Base-by-base conservation (phyloP, 805 yeast species). In the Sugiyamaella boreocaroliniensis region DNA sequence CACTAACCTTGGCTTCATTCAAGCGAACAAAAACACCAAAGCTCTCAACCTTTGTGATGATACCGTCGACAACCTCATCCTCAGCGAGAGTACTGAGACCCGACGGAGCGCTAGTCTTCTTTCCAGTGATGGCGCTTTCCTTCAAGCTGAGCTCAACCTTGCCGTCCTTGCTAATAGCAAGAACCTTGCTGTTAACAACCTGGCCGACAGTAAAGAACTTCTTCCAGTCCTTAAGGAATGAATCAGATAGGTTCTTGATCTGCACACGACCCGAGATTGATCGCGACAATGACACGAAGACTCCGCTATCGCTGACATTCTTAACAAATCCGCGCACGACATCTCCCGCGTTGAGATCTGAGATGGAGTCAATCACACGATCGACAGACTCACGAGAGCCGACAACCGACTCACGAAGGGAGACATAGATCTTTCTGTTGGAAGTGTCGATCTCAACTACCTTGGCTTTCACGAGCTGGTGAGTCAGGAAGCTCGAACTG, bases 11-110 rank as follows among this genome's bases (percentile, higher is more conserved):
- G 51, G 79, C 71, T 45, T 85, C 86, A 59, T 84, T 89, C 51
- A 92, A 73, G 57, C 80, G 83, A 49, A 92, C 85, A 64, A 92
- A 92, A 2, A 89, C 96, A 72, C 99, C 99, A 65, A 83, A 92
- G 46, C 87, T 95, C 34, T 89, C 82, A 20, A 83, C 86, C 55
- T 79, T 79, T 65, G 80, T 83, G 44, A 92, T 84, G 2, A 82
- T 71, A 65, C 97, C 99, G 64, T 85, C 92, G 60, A 73, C 80
- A 29, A 83, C 71, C 26, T 84, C 86, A 51, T 86, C 95, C 49
- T 76, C 81, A 52, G 79, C 70, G 51, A 92, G 73, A 53, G 86
- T 93, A 44, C 77, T 82, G 19, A 69, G 47, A n/a, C 64, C 62
- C 8, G 55, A 53, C 11, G 37, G 37, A 32, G 10, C n/a, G 42